These are phyloP conservation scores for Yamadazyma ubonensis DNA, from an alignment of 805 yeast species.

Conservation along the genomic window DNA sequence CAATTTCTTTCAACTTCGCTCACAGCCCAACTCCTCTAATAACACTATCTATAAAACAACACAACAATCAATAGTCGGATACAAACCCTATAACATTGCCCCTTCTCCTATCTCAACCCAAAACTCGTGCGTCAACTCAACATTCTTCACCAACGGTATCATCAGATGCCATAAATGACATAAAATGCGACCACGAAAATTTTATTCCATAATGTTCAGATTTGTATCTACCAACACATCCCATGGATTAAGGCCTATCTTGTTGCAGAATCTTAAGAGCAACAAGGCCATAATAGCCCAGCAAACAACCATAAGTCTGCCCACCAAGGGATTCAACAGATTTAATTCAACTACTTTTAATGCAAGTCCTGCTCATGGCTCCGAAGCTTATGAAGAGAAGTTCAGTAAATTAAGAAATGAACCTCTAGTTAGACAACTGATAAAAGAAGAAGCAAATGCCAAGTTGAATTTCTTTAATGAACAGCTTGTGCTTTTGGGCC, in stretches of 20 bases:
- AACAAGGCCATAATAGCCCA: slow-evolving; percentile 18
- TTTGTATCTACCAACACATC: slow-evolving; percentile 37
- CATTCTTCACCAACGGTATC: no score
- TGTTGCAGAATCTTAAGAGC: slow-evolving; percentile 37
- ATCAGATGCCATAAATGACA: slow-evolving; percentile 13
- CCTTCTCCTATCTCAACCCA: no score
- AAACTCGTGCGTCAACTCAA: no score
- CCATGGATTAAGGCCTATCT: slow-evolving; percentile 35
- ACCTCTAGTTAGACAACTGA: slow-evolving; percentile 22
- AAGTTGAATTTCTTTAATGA: slow-evolving; percentile 31
- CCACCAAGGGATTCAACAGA: slow-evolving; percentile 18
- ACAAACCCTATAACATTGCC: no score
- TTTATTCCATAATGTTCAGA: slow-evolving; percentile 31
- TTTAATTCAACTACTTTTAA: slow-evolving; percentile 18
- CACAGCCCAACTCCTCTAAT: no score
- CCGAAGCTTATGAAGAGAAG: slow-evolving; percentile 16
- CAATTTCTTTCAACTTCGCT: no score
- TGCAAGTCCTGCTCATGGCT: neutral
- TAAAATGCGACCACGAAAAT: slow-evolving; percentile 4
- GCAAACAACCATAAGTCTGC: slow-evolving; percentile 5
- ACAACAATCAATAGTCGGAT: no score
- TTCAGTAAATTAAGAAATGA: slow-evolving; percentile 22
- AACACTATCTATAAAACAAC: no score
- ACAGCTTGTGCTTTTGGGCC: slow-evolving; percentile 24
- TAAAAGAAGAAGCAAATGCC: slow-evolving; percentile 19